Evolutionary conservation across 768 basidiomycete species (phyloP).

Genomic region (Podaxis carcinomalis): DNA sequence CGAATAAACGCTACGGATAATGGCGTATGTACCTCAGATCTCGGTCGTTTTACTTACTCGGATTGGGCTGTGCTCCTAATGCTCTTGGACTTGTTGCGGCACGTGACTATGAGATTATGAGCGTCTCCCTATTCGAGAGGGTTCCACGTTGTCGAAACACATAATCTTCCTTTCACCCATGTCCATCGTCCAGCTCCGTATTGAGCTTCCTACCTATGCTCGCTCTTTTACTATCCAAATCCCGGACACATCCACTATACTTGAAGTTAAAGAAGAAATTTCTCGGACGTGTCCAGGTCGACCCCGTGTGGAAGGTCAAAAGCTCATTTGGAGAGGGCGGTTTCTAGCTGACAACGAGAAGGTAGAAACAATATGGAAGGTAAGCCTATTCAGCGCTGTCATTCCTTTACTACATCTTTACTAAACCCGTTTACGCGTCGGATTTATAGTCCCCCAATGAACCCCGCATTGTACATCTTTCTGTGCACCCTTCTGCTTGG

Average conservation of each 20-base stretch:
- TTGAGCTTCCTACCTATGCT: slow-evolving; percentile 75
- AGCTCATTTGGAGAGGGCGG: slow-evolving; percentile 74
- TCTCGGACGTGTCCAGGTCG: slow-evolving; percentile 53
- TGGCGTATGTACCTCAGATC: too few species aligned
- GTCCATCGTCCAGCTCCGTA: slow-evolving; percentile 48
- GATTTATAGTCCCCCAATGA: slow-evolving; percentile 47
- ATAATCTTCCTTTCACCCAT: slow-evolving; percentile 19
- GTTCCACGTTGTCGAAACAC: slow-evolving; percentile 23
- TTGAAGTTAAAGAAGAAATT: slow-evolving; percentile 68
- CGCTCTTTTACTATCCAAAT: slow-evolving; percentile 60
- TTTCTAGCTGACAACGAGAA: slow-evolving; percentile 60
- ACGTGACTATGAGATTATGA: slow-evolving; percentile 19
- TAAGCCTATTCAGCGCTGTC: slow-evolving; percentile 23
- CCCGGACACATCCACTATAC: slow-evolving; percentile 42
- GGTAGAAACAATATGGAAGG: slow-evolving; percentile 69
- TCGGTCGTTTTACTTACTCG: neutral
- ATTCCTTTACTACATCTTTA: neutral
- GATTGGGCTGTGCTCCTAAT: neutral
- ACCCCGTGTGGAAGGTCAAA: slow-evolving; percentile 67
- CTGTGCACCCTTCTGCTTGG: slow-evolving; percentile 82
- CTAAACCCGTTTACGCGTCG: slow-evolving; percentile 11
- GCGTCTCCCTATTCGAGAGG: slow-evolving; percentile 4
- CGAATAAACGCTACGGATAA: neutral
- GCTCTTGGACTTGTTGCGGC: too few species aligned
- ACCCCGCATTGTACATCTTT: slow-evolving; percentile 63